These are phyloP conservation scores for Prinsepia uniflora DNA, from an alignment of 306 rosid genomes.

Conservation along the genomic window DNA sequence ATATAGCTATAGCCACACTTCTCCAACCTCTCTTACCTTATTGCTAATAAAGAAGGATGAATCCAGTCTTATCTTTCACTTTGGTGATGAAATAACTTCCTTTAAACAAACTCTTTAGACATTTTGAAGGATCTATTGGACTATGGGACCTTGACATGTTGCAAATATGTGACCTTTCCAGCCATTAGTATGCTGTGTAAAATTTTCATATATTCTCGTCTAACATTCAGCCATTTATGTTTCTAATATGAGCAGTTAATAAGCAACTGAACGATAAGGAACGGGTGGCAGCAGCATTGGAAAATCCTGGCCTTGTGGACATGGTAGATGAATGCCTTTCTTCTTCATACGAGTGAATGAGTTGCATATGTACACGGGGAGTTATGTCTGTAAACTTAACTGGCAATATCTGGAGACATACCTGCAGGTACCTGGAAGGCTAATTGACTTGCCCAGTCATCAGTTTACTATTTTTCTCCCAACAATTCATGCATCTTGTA, in stretches of 20 bases:
- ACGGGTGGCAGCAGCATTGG: constrained; percentile 90
- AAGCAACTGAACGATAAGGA: constrained; percentile 95
- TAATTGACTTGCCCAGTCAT: not conserved
- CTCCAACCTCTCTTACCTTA: not conserved
- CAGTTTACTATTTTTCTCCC: not conserved
- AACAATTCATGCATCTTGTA: not conserved
- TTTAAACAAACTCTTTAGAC: not conserved
- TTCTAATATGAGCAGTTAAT: constrained; percentile 53
- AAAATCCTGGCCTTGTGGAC: constrained; percentile 72
- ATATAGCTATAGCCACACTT: not conserved
- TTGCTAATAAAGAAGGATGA: not conserved
- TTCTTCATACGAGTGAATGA: constrained; percentile 53
- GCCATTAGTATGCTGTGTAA: not conserved
- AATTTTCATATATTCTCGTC: not conserved
- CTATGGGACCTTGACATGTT: not conserved
- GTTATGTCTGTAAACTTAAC: too few relatives aligned
- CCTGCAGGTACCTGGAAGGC: too few relatives aligned
- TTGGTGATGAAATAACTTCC: not conserved
- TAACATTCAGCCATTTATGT: not conserved
- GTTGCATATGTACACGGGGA: not conserved
- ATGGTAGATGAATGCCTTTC: constrained; percentile 96
- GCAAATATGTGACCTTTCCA: not conserved
- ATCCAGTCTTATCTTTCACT: not conserved
- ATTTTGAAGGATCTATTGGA: not conserved
- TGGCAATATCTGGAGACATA: too few relatives aligned